Evolutionary conservation across 2,329 filamentous ascomycete genomes (phyloP).

Genomic region (Penicillium sp.): DNA sequence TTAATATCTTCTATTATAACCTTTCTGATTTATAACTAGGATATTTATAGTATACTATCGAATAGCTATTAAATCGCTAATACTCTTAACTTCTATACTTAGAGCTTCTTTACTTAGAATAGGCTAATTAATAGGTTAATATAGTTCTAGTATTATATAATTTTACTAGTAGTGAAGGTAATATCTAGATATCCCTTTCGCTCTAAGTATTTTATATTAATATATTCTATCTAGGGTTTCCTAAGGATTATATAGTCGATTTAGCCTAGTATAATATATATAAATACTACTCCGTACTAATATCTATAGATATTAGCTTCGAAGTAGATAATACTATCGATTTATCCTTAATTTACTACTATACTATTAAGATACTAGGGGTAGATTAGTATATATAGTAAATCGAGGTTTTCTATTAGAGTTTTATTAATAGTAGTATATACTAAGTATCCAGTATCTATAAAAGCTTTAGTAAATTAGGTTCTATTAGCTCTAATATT

Average conservation of each 20-base stretch:
- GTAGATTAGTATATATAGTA: not conserved
- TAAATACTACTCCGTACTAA: not conserved
- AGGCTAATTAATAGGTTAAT: not conserved
- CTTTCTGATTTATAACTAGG: not conserved
- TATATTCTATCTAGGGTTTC: not conserved
- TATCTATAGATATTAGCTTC: not conserved
- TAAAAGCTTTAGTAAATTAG: conserved; percentile 1
- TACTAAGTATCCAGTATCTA: not conserved
- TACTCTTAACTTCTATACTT: not conserved
- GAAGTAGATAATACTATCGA: not conserved
- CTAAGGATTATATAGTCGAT: not conserved
- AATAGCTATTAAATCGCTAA: not conserved
- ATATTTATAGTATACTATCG: not conserved
- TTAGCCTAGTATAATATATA: conserved; percentile 2
- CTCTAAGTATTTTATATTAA: not conserved
- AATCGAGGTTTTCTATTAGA: not conserved
- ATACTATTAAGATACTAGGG: not conserved
- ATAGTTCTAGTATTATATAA: not conserved
- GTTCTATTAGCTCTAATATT: conserved; percentile 1
- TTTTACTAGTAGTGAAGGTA: not conserved
- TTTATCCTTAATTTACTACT: not conserved
- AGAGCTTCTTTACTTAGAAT: not conserved
- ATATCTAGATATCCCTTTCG: not conserved
- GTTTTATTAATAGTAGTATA: not conserved
- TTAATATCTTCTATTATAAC: conserved; percentile 1